Conservation (phyloP, 345 rosid species). For the Laguncularia racemosa region DNA sequence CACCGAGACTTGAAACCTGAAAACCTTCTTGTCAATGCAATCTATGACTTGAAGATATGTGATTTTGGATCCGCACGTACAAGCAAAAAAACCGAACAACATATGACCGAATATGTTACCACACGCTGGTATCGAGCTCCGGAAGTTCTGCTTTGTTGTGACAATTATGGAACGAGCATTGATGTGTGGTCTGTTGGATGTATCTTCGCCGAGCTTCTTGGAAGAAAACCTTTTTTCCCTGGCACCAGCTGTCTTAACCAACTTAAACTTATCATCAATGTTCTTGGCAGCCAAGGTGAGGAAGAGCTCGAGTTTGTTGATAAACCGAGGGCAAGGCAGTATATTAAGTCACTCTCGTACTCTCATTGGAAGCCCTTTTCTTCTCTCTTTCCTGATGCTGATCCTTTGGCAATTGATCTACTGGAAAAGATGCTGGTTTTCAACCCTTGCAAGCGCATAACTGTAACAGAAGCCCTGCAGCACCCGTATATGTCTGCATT, state of each 20-base stretch:
- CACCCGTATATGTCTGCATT: constrained; percentile 78
- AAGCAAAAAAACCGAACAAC: constrained; percentile 60
- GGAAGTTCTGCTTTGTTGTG: constrained; percentile 85
- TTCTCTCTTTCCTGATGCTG: constrained; percentile 49
- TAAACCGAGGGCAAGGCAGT: constrained; percentile 60
- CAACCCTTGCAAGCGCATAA: constrained; percentile 72
- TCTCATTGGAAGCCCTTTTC: constrained; percentile 45
- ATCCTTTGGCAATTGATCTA: constrained; percentile 66
- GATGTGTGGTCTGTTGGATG: constrained; percentile 94
- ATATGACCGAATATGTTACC: constrained; percentile 91
- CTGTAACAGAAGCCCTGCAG: constrained; percentile 78
- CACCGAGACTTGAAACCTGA: constrained; percentile 93
- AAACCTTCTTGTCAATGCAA: constrained; percentile 78
- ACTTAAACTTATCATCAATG: constrained; percentile 66
- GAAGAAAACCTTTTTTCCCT: constrained; percentile 71
- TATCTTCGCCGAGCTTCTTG: constrained; percentile 85
- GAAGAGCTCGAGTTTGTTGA: constrained; percentile 71
- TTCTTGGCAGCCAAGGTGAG: constrained; percentile 69
- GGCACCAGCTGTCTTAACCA: constrained; percentile 82
- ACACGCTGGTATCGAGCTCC: constrained; percentile 94
- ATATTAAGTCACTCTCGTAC: constrained; percentile 54
- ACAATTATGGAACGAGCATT: constrained; percentile 74
- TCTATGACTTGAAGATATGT: constrained; percentile 76
- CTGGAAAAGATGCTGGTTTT: constrained; percentile 79
- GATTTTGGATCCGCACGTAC: constrained; percentile 83